Conservation (phyloP, 2,329 filamentous ascomycete genomes). For the Colletotrichum karsti region DNA sequence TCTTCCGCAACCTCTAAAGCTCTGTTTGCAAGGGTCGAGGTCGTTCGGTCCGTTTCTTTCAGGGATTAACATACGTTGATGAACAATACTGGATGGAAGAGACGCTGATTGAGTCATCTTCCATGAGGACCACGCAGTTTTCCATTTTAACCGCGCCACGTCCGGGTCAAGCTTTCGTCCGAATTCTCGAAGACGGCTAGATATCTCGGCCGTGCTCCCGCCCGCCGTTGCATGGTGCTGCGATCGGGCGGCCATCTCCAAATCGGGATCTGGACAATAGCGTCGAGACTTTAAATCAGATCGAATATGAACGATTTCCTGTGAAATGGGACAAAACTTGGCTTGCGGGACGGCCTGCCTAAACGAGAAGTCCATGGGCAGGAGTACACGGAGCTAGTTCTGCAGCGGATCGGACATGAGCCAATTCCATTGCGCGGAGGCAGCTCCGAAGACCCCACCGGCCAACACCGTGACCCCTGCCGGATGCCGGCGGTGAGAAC, state of each 20-base stretch:
- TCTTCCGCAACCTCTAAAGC: not conserved
- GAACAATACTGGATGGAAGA: not conserved
- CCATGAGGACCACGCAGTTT: not conserved
- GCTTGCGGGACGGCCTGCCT: not conserved
- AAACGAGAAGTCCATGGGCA: not conserved
- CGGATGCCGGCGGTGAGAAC: slow-evolving; percentile 22
- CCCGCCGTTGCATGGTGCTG: not conserved
- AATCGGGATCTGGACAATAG: not conserved
- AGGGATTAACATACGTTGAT: not conserved
- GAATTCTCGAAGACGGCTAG: not conserved
- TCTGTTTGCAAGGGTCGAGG: not conserved
- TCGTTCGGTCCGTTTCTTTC: not conserved
- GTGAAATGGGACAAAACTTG: not conserved
- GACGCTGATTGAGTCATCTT: not conserved
- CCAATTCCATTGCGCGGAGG: slow-evolving; percentile 10
- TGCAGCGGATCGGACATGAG: slow-evolving; percentile 5
- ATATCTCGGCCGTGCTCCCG: not conserved
- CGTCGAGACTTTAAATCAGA: not conserved
- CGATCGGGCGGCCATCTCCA: not conserved
- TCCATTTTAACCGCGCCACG: not conserved
- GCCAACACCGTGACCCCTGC: slow-evolving; percentile 6
- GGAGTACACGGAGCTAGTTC: not conserved
- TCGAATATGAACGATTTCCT: not conserved
- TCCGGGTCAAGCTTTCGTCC: not conserved
- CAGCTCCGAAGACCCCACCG: slow-evolving; percentile 6